phyloP scores from a whole-genome alignment of 2,329 filamentous ascomycete genomes.

The Cladosporium sp. region DNA sequence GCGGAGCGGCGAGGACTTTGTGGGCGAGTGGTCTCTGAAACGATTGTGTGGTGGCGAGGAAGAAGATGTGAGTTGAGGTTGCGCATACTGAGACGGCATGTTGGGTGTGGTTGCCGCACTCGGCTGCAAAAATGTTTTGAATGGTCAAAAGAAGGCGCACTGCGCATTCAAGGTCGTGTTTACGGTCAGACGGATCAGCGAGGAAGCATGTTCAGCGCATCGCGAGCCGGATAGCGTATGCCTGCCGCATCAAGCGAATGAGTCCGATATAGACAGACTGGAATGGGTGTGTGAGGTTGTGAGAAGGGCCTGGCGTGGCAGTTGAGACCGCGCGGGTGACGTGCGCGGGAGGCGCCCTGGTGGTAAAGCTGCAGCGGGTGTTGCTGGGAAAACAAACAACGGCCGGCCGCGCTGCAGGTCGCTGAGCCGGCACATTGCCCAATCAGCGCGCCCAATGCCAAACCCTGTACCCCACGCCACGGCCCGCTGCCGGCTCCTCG shows the following conservation, averaged over 20 bases:
- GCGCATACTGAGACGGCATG: slow-evolving; percentile 10
- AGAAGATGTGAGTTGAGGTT: slow-evolving; percentile 18
- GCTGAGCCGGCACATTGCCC: neutral
- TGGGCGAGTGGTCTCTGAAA: slow-evolving; percentile 27
- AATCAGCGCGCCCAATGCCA: neutral
- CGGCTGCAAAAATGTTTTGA: neutral
- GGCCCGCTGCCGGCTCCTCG: neutral
- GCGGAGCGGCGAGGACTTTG: slow-evolving; percentile 29
- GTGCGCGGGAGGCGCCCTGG: neutral
- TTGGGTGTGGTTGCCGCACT: slow-evolving; percentile 8
- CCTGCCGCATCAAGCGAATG: slow-evolving; percentile 10
- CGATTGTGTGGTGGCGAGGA: slow-evolving; percentile 28
- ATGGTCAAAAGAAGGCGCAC: neutral
- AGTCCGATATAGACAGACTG: neutral
- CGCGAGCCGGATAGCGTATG: neutral
- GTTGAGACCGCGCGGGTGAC: neutral
- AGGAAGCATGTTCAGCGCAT: slow-evolving; percentile 1
- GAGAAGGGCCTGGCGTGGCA: neutral
- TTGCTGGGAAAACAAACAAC: slow-evolving; percentile 6
- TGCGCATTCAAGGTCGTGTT: neutral
- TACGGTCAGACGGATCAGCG: neutral
- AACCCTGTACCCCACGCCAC: neutral
- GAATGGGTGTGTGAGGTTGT: neutral
- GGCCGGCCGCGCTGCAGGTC: too few species aligned
- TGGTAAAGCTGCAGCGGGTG: neutral